A percentile compares a stretch with the other conserved stretches of the same genome.
Evolutionary conservation across 176 grass and related monocot species (phyloP).

Genomic region (Aegilops umbellulata): DNA sequence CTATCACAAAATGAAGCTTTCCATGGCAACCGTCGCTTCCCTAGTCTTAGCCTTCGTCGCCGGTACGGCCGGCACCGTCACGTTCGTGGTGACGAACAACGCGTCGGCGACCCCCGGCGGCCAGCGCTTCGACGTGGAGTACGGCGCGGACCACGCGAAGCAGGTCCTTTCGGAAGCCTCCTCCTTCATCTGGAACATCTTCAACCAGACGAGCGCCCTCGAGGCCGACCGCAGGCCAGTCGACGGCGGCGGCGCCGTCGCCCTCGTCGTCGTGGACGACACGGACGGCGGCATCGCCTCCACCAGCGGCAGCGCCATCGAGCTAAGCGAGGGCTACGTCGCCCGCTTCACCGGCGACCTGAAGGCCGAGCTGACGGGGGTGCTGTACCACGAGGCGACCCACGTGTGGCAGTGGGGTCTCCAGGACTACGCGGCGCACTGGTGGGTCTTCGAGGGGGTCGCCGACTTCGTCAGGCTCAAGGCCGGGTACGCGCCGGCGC

Average conservation of each 20-base stretch:
- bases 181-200: not conserved
- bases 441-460: slow-evolving; percentile 7
- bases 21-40: not conserved
- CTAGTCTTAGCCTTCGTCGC: not conserved
- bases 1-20: not conserved
- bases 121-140: slow-evolving; percentile 11
- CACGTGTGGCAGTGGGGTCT: not conserved
- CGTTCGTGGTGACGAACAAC: slow-evolving; percentile 48
- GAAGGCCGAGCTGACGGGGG: not conserved
- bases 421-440: slow-evolving; percentile 9
- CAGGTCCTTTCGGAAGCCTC: not conserved
- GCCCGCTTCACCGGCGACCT: not conserved
- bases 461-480: slow-evolving; percentile 10
- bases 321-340: slow-evolving; percentile 6
- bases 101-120: slow-evolving; percentile 43
- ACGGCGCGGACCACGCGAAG: not conserved
- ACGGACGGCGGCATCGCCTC: not conserved
- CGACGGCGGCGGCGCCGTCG: not conserved
- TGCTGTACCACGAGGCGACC: slow-evolving; percentile 8
- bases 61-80: not conserved
- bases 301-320: not conserved
- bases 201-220: not conserved
- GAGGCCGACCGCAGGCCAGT: not conserved
- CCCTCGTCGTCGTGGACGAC: not conserved
- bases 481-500: not conserved